These are phyloP conservation scores for Russula compacta DNA, from an alignment of 768 basidiomycete species.

Conservation along the genomic window DNA sequence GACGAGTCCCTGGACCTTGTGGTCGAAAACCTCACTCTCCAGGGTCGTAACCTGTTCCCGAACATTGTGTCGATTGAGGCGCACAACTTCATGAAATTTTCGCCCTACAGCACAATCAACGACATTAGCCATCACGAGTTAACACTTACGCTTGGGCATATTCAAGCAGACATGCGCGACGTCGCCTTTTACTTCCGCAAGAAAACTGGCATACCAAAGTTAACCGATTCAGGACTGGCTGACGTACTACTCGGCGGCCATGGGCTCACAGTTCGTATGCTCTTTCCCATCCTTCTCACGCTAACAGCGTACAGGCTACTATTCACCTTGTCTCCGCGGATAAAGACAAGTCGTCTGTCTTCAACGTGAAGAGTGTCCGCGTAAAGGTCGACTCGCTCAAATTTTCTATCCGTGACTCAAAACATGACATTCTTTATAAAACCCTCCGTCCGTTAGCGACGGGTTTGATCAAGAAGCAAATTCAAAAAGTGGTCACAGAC, in stretches of 20 bases:
- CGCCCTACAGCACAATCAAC: slow-evolving; percentile 51
- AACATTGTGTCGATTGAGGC: slow-evolving; percentile 66
- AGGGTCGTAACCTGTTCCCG: slow-evolving; percentile 85
- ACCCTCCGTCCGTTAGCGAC: slow-evolving; percentile 72
- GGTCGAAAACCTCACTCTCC: slow-evolving; percentile 85
- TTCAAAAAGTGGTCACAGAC: slow-evolving; percentile 51
- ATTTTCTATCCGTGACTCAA: slow-evolving; percentile 85
- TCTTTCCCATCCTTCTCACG: not conserved
- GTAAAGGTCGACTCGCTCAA: slow-evolving; percentile 84
- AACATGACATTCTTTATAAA: slow-evolving; percentile 86
- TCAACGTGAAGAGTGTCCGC: slow-evolving; percentile 59
- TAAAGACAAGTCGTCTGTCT: slow-evolving; percentile 60
- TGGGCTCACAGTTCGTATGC: slow-evolving; percentile 53
- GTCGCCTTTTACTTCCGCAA: slow-evolving; percentile 86
- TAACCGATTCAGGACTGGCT: slow-evolving; percentile 75
- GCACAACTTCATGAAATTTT: slow-evolving; percentile 77
- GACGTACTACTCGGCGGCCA: slow-evolving; percentile 80
- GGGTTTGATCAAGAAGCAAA: slow-evolving; percentile 70
- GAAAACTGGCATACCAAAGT: slow-evolving; percentile 75
- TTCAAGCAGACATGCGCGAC: slow-evolving; percentile 91
- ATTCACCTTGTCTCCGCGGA: slow-evolving; percentile 52
- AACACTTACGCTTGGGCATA: slow-evolving; percentile 67
- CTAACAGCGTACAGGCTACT: slow-evolving; percentile 32
- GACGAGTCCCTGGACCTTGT: slow-evolving; percentile 82
- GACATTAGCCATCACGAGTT: slow-evolving; percentile 67